Evolutionary conservation across 257 asterid genomes (phyloP).

Genomic region (Asclepias syriaca): DNA sequence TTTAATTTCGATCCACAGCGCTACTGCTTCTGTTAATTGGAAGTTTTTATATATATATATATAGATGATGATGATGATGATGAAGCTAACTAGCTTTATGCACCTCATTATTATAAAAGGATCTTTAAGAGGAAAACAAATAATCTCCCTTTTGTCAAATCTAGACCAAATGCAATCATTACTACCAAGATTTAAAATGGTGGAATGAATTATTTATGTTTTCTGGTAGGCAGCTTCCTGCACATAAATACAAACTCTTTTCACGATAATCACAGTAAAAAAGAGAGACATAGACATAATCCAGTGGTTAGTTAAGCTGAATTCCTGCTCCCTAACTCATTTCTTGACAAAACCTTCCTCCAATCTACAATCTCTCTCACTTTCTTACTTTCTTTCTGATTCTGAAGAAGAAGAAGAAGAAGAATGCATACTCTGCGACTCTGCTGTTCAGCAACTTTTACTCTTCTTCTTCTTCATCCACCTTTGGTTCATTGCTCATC

Average conservation of each 20-base stretch:
- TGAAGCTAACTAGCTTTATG: not conserved
- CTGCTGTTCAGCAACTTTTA: conserved; percentile 16
- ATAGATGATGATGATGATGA: not conserved
- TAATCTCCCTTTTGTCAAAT: conserved; percentile 2
- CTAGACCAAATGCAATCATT: conserved; percentile 13
- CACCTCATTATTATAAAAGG: not conserved
- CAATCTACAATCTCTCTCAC: too few species aligned
- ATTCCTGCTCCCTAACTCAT: not conserved
- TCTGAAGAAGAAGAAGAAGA: not conserved
- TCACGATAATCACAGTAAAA: too few species aligned
- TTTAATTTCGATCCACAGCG: too few species aligned
- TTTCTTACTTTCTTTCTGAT: not conserved
- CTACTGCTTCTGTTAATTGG: not conserved
- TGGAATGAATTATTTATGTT: conserved; percentile 1
- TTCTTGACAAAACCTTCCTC: not conserved
- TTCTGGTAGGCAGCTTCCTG: not conserved
- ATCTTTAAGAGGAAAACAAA: not conserved
- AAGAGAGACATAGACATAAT: not conserved
- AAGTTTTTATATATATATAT: not conserved
- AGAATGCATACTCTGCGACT: conserved; percentile 23
- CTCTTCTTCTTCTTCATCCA: conserved; percentile 8
- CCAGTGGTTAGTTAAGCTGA: not conserved
- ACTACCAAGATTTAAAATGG: conserved; percentile 5
- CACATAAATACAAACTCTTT: not conserved
- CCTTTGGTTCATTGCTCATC: conserved; percentile 27